Conservation (phyloP, 2,329 filamentous ascomycete species). For the Trichoderma cornu-damae region DNA sequence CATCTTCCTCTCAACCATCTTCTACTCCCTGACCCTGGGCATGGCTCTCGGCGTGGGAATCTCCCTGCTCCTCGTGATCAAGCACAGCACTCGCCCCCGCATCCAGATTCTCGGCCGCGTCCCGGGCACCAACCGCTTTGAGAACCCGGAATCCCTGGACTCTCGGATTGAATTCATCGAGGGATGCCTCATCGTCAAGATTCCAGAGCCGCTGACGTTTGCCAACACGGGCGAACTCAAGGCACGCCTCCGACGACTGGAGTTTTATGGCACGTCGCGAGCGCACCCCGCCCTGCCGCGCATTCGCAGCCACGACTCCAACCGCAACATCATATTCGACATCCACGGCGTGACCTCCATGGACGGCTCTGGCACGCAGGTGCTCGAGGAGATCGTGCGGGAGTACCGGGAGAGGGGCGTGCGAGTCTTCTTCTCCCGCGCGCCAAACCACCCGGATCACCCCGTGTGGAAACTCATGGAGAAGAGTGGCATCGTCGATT, state of each 20-base stretch:
- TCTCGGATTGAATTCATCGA: constrained; percentile 81
- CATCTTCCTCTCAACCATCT: constrained; percentile 87
- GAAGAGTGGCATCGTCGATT: constrained; percentile 76
- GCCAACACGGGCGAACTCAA: constrained; percentile 94
- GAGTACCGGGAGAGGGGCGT: constrained; percentile 73
- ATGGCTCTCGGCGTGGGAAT: constrained; percentile 92
- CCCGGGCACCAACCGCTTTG: constrained; percentile 75
- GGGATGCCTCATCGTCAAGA: constrained; percentile 92
- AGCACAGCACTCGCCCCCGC: constrained; percentile 82
- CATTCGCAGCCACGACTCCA: constrained; percentile 70
- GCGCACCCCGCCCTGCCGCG: constrained; percentile 85
- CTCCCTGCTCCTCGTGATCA: constrained; percentile 82
- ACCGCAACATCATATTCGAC: constrained; percentile 92
- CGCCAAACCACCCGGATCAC: constrained; percentile 42
- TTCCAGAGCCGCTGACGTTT: constrained; percentile 93
- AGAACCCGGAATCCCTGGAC: constrained; percentile 72
- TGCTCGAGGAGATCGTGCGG: constrained; percentile 81
- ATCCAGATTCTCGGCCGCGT: constrained; percentile 95
- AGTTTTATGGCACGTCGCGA: constrained; percentile 79
- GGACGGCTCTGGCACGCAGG: constrained; percentile 89
- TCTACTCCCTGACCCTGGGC: constrained; percentile 89
- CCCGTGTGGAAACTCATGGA: constrained; percentile 68
- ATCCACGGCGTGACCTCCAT: constrained; percentile 95
- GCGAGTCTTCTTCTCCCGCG: constrained; percentile 66
- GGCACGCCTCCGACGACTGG: constrained; percentile 72